These are phyloP conservation scores for Polygonum aviculare DNA, from an alignment of 148 eudicot genomes.

Conservation along the genomic window DNA sequence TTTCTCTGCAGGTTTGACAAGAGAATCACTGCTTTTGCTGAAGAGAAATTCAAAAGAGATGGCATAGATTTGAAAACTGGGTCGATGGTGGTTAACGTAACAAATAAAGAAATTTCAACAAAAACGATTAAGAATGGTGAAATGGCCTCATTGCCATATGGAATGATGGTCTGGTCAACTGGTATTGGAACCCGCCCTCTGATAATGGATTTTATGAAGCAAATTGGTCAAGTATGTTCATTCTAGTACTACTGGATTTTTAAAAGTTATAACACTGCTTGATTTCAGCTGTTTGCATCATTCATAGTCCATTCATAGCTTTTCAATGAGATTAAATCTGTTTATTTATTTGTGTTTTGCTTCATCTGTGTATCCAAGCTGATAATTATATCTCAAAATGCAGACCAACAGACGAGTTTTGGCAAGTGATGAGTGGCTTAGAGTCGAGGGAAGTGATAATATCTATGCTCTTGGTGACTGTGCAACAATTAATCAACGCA, in stretches of 20 bases:
- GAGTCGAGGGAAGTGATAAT: slow-evolving; percentile 51
- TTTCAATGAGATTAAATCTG: background rate
- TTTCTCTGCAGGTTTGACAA: slow-evolving; percentile 48
- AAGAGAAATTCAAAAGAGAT: slow-evolving; percentile 50
- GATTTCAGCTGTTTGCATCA: background rate
- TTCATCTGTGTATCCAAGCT: background rate
- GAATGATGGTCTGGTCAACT: slow-evolving; percentile 71
- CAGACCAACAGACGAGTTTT: slow-evolving; percentile 62
- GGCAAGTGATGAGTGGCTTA: slow-evolving; percentile 81
- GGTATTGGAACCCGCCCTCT: slow-evolving; percentile 66
- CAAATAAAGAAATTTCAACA: slow-evolving; percentile 33
- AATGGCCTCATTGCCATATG: slow-evolving; percentile 34
- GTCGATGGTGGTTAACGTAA: slow-evolving; percentile 35
- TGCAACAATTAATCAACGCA: slow-evolving; percentile 61
- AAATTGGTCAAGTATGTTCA: slow-evolving; percentile 34
- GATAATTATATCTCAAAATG: background rate
- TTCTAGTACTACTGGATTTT: background rate
- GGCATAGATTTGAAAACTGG: slow-evolving; percentile 49
- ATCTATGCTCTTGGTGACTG: slow-evolving; percentile 75
- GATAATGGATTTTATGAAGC: slow-evolving; percentile 48
- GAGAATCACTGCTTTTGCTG: slow-evolving; percentile 60
- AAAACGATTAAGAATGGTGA: slow-evolving; percentile 28
- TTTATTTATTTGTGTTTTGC: background rate
- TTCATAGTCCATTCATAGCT: background rate
- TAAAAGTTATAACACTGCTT: background rate